phyloP scores from a whole-genome alignment of 768 basidiomycete genomes.

The Rhodotorula toruloides region DNA sequence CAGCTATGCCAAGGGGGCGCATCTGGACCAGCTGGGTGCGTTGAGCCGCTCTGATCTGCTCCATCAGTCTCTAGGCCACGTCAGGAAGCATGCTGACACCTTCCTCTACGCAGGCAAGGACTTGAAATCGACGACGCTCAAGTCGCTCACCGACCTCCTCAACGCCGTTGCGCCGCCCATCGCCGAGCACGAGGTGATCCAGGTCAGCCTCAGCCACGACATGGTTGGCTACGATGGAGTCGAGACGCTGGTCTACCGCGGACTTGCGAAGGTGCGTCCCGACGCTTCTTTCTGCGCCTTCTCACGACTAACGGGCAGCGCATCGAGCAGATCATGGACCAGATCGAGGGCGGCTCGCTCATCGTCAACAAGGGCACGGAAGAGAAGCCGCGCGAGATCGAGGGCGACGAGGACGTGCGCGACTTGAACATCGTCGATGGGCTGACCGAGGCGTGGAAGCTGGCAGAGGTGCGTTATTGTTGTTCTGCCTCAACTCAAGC shows the following conservation, averaged over 20 bases:
- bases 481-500: no score
- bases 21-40: slow-evolving; percentile 82
- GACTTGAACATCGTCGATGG: slow-evolving; percentile 79
- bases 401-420: slow-evolving; percentile 51
- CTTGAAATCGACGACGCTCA: slow-evolving; percentile 77
- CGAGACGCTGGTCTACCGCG: slow-evolving; percentile 85
- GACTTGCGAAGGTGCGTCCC: slow-evolving; percentile 63
- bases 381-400: slow-evolving; percentile 57
- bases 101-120: slow-evolving; percentile 65
- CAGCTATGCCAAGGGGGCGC: slow-evolving; percentile 79
- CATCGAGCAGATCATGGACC: slow-evolving; percentile 71
- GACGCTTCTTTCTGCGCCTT: neutral
- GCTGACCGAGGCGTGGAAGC: slow-evolving; percentile 73
- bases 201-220: slow-evolving; percentile 91
- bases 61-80: neutral
- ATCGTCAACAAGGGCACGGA: slow-evolving; percentile 80
- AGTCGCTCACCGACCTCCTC: slow-evolving; percentile 81
- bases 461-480: slow-evolving; percentile 65
- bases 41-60: slow-evolving; percentile 20
- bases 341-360: slow-evolving; percentile 87
- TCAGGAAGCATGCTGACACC: neutral
- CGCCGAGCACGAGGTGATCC: slow-evolving; percentile 94
- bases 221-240: slow-evolving; percentile 96
- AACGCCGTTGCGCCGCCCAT: slow-evolving; percentile 98
- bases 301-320: neutral